Evolutionary conservation across 345 rosid genomes (phyloP), one percentile per base, ranked within the genome.

Genomic region (Barbarea vulgaris): DNA sequence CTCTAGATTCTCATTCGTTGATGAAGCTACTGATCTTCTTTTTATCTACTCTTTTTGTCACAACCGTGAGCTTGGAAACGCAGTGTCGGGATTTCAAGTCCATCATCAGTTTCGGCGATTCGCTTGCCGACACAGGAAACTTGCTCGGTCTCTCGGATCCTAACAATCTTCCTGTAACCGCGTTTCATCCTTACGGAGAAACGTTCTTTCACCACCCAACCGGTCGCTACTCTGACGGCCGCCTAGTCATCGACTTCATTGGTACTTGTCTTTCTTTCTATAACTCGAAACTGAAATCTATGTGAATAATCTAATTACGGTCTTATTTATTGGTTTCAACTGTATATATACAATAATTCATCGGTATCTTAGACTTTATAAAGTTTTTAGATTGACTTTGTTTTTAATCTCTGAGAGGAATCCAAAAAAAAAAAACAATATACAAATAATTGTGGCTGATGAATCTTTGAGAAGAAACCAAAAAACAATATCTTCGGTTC

Each of bases 61-160:
- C n/a, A 33, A 0, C 1, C 6, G 37, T 21, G 4, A 18, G 25
- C 31, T 69, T 59, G 0, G 14, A 50, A 50, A 50, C 64, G 7
- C 64, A 27, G 2, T 36, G 44, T 24, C 15, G 12, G 3, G 27
- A 52, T 22, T 44, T 25, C 60, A 0, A 10, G 4, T 75, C 85
- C 15, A 60, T 84, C 56, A 58, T 84, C 70, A 80, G 85, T 82
- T 82, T 84, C 31, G 87, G 87, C 4, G 87, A 84, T 60, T 84
- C 87, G 4, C 30, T 80, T 25, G 66, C 85, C n/a, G 87, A 82
- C 14, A 82, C 84, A 1, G 87, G 85, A 6, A 82, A 80, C 82
- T 42, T 41, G 12, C 44, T 69, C 8, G 10, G 31, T 11, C n/a
- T 77, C 27, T 52, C 73, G 30, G 41, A 3, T 21, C 69, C 76